Evolutionary conservation across 75 land plant species (phyloP), one percentile per base, ranked within the genome.

Genomic region (Pinus albicaulis): DNA sequence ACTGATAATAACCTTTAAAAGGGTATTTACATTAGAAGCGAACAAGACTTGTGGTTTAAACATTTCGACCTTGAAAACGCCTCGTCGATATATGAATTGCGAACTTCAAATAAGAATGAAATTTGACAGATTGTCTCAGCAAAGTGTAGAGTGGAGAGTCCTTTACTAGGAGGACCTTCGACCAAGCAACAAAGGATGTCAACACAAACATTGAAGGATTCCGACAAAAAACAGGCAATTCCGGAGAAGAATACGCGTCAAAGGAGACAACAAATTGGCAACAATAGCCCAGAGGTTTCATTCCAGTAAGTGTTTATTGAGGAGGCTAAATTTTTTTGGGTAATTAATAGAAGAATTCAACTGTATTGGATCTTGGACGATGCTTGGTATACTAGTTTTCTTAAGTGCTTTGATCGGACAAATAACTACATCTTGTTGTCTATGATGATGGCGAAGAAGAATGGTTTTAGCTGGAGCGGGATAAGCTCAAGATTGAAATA

Each of bases 401-500:
- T 85, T 57, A 74, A 78, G 25, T 77, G 78, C 11, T 85, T 78
- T 36, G 79, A 82, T 57, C 60, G 55, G 28, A 62, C 57, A 24
- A 73, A 74, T 23, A 71, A 62, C 44, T 57, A 53, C 87, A 85
- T 57, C 65, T 71, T 72, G 79, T 85, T 38, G 56, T 83, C 26
- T 85, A 85, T 68, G 85, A 85, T 24, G 87, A 85, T 38, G 48
- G 48, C 4, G 87, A 85, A 7, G 85, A 83, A 66, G 87, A 85
- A 57, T 85, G 87, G 87, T 61, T 85, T 10, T 71, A 68, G 15
- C 48, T 85, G 25, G 76, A 77, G 16, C 65, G 75, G 38, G 87
- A 85, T 48, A 72, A 55, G 48, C 78, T 83, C 56, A 85, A 41
- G 61, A 34, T 68, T 68, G 52, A 36, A 19, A 22, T 36, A 19